A percentile compares a stretch with the other conserved stretches of the same genome.
These are phyloP conservation scores for Cytauxzoon felis DNA, from an alignment of 169 alveolate species.

Conservation along the genomic window DNA sequence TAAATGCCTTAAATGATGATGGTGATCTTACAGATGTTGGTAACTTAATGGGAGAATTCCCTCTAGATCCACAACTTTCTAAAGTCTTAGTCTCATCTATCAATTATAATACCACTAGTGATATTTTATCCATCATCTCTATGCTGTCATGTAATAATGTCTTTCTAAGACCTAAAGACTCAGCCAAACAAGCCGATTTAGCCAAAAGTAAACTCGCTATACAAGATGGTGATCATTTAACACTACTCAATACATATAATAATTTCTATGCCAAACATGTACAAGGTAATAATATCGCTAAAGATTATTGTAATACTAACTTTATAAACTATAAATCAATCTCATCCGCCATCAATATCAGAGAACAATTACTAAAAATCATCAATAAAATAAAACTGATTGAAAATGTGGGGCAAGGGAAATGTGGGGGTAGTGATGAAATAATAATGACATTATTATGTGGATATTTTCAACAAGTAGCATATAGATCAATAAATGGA, in stretches of 20 bases:
- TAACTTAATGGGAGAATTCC: conserved; percentile 94
- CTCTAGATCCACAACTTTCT: conserved; percentile 97
- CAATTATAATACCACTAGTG: conserved; percentile 82
- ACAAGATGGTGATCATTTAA: conserved; percentile 96
- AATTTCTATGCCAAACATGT: conserved; percentile 53
- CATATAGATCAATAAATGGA: conserved; percentile 84
- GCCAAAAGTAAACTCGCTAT: conserved; percentile 91
- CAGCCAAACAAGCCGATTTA: conserved; percentile 84
- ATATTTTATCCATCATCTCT: conserved; percentile 86
- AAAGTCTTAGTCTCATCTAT: conserved; percentile 86
- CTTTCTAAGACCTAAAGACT: conserved; percentile 90
- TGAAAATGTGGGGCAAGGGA: conserved; percentile 36
- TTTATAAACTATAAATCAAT: conserved; percentile 85
- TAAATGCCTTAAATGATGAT: conserved; percentile 97
- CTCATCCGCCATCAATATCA: conserved; percentile 87
- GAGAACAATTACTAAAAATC: conserved; percentile 83
- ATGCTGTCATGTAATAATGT: conserved; percentile 90
- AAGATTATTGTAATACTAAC: conserved; percentile 86
- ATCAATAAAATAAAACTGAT: conserved; percentile 74
- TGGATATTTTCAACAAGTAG: conserved; percentile 93
- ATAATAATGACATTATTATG: conserved; percentile 41
- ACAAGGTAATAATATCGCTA: conserved; percentile 71
- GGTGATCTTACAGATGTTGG: conserved; percentile 97
- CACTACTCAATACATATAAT: conserved; percentile 85
- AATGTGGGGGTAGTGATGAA: conserved; percentile 27